Evolutionary conservation across 345 rosid species (phyloP), one percentile per base, ranked within the genome.

Genomic region (Ceriops tagal): DNA sequence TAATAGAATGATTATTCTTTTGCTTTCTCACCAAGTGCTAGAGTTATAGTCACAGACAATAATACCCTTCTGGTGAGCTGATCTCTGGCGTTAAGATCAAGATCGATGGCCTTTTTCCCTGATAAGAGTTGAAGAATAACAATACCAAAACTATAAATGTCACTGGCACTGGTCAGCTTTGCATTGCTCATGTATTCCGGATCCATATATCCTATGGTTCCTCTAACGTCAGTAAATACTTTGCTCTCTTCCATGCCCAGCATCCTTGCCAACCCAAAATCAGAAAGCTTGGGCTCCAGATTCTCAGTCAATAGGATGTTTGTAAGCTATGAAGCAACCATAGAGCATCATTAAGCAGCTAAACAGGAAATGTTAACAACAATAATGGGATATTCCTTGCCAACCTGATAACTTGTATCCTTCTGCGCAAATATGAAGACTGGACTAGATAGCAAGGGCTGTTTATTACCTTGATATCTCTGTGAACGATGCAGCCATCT

Each of bases 141-240:
- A 51, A 88, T 88, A 6, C 93, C 93, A 11, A 88, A 86, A 70
- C 93, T 86, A 32, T 86, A 88, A 51, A 86, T 79, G 64, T 88
- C 93, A 73, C 93, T 84, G 3, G 90, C 87, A 69, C 79, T 66
- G 5, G 93, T 86, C 55, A 86, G 81, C 77, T 81, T 86, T 53
- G 93, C 84, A 55, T 86, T 88, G 81, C 72, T 88, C 85, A 86
- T 83, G 73, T 88, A 88, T 69, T 88, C 89, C 0, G 90, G 90
- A 69, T 88, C 93, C 93, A 88, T 84, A 62, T 88, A 86, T 3
- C 90, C 90, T 57, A 86, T 84, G 26, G 90, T 88, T 75, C 93
- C 90, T 72, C 93, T 83, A n/a, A 88, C 90, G 65, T 88, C 87
- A 2, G 90, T 88, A 66, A 88, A 88, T 26, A 84, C 89, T 79